A percentile compares a stretch with the other conserved stretches of the same genome.
phyloP scores from a whole-genome alignment of 148 eudicot genomes.

The Chenopodium berlandieri region DNA sequence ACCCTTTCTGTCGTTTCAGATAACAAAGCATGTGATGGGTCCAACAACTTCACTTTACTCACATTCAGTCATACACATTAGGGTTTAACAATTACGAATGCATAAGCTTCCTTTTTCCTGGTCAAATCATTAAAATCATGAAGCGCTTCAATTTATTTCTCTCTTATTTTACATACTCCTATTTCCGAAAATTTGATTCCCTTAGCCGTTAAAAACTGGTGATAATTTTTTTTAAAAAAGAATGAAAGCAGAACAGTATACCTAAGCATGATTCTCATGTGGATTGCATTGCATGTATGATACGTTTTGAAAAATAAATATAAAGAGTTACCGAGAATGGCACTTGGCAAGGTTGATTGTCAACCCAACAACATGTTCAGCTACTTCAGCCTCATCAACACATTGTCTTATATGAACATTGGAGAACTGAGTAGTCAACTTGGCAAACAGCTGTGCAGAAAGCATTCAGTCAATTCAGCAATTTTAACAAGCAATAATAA shows the following conservation, averaged over 20 bases:
- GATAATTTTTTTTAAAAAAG: background rate
- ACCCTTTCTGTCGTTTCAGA: too few relatives aligned
- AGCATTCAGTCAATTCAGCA: background rate
- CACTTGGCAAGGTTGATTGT: conserved; percentile 89
- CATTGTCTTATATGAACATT: conserved; percentile 81
- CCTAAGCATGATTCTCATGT: background rate
- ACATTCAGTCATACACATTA: too few relatives aligned
- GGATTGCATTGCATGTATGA: background rate
- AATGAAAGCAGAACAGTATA: background rate
- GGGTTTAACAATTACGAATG: too few relatives aligned
- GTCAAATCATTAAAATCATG: too few relatives aligned
- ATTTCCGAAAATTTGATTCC: too few relatives aligned
- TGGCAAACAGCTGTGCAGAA: conserved; percentile 54
- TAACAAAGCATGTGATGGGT: too few relatives aligned
- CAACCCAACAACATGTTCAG: conserved; percentile 89
- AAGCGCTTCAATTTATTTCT: too few relatives aligned
- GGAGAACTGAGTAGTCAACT: conserved; percentile 60
- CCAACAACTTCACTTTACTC: too few relatives aligned
- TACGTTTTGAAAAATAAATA: background rate
- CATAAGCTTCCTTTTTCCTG: too few relatives aligned
- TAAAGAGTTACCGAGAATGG: conserved; percentile 57
- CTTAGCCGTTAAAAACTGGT: background rate
- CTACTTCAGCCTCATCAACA: conserved; percentile 86
- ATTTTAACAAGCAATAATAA: background rate
- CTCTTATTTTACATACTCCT: too few relatives aligned